A percentile compares a stretch with the other conserved stretches of the same genome.
Evolutionary conservation across 306 rosid species (phyloP).

Genomic region (Cicer arietinum): DNA sequence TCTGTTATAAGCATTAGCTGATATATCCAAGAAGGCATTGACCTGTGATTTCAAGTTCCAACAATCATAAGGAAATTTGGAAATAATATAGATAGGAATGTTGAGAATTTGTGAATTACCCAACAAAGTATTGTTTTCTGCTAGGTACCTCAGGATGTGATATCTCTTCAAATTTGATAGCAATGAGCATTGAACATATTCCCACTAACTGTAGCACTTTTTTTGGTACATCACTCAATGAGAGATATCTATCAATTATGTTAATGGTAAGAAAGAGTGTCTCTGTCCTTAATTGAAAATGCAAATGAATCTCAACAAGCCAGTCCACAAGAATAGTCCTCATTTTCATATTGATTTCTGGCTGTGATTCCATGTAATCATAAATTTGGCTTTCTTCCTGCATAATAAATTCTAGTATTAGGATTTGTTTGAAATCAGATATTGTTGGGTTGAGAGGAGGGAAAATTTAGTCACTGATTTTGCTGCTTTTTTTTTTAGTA

Average conservation of each 20-base stretch:
- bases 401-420: neutral
- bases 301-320: conserved; percentile 62
- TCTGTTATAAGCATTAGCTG: neutral
- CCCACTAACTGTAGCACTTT: conserved; percentile 60
- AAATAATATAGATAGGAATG: neutral
- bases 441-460: too few relatives aligned
- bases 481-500: too few relatives aligned
- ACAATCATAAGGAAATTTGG: neutral
- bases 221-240: conserved; percentile 51
- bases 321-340: conserved; percentile 63
- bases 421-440: neutral
- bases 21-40: neutral
- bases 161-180: conserved; percentile 69
- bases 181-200: conserved; percentile 66
- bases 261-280: conserved; percentile 65
- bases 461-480: too few relatives aligned
- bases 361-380: conserved; percentile 60
- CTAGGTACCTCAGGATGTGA: conserved; percentile 55
- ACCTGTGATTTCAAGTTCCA: neutral
- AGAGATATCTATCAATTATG: conserved; percentile 63
- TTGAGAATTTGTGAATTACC: neutral
- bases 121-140: neutral
- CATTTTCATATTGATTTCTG: conserved; percentile 60
- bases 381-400: conserved; percentile 44
- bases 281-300: conserved; percentile 60